Evolutionary conservation across 768 basidiomycete genomes (phyloP).

Genomic region (Bullera alba): DNA sequence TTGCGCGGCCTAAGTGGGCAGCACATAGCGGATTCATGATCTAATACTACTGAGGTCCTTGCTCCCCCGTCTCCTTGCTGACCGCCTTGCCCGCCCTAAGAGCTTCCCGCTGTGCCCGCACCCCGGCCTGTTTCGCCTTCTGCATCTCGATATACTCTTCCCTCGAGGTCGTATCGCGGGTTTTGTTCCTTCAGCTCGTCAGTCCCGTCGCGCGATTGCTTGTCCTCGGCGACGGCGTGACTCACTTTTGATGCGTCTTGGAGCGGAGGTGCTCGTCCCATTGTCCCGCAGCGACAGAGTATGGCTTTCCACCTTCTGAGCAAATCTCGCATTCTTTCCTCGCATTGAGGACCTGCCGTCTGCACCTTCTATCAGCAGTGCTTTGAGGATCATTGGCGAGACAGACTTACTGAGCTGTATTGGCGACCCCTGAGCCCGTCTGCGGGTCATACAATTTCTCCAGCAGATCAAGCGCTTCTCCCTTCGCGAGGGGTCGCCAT

Average conservation of each 20-base stretch:
- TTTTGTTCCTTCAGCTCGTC: background rate
- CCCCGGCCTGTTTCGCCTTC: constrained; percentile 4
- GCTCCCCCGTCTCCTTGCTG: too few relatives aligned
- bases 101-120: constrained; percentile 10
- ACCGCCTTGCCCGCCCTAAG: constrained; percentile 5
- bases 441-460: constrained; percentile 1
- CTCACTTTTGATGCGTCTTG: constrained; percentile 11
- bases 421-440: constrained; percentile 10
- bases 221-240: background rate
- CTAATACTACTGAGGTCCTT: too few relatives aligned
- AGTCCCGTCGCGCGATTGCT: background rate
- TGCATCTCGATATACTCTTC: background rate
- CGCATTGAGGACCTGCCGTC: constrained; percentile 34
- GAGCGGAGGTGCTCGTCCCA: constrained; percentile 14
- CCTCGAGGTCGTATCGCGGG: too few relatives aligned
- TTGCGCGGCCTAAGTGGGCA: too few relatives aligned
- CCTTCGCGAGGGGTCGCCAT: constrained; percentile 46
- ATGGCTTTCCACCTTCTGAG: constrained; percentile 18
- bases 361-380: constrained; percentile 1
- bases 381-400: background rate
- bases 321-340: constrained; percentile 29
- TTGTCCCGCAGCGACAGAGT: constrained; percentile 7
- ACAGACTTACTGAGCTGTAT: constrained; percentile 28
- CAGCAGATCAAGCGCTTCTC: constrained; percentile 21
- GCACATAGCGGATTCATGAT: too few relatives aligned